Evolutionary conservation across 2,329 filamentous ascomycete species (phyloP).

Genomic region (Xylariomycetidae sp.): DNA sequence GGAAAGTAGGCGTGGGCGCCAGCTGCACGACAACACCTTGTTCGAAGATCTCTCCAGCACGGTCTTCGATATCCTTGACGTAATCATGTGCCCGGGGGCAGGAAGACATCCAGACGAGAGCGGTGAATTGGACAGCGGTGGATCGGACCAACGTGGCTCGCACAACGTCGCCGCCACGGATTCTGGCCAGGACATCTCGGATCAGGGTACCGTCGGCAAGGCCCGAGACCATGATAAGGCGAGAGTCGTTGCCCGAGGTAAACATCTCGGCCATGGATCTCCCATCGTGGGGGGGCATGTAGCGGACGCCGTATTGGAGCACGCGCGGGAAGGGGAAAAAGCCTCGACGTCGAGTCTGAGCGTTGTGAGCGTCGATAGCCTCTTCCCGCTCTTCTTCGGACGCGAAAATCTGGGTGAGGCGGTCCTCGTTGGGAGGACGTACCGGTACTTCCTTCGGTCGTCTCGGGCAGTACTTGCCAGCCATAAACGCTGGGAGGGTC

Average conservation of each 20-base stretch:
- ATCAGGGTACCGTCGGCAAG: neutral
- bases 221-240: constrained; percentile 11
- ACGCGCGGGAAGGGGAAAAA: neutral
- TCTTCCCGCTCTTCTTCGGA: neutral
- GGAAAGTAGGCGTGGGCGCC: neutral
- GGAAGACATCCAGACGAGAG: constrained; percentile 3
- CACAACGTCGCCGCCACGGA: constrained; percentile 13
- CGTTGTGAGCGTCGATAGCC: neutral
- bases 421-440: neutral
- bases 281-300: neutral
- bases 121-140: too few relatives aligned
- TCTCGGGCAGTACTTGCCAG: too few relatives aligned
- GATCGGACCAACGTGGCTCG: neutral
- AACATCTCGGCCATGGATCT: too few relatives aligned
- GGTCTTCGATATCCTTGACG: constrained; percentile 1
- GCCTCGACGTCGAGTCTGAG: neutral
- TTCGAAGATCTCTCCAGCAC: neutral
- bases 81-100: constrained; percentile 3
- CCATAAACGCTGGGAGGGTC: too few relatives aligned
- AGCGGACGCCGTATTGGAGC: neutral
- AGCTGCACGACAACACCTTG: neutral
- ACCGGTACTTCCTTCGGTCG: too few relatives aligned
- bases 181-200: constrained; percentile 6
- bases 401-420: neutral
- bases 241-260: constrained; percentile 7